These are phyloP conservation scores for Ascochyta clinopodiicola DNA, from an alignment of 2,329 filamentous ascomycete genomes.

Conservation along the genomic window DNA sequence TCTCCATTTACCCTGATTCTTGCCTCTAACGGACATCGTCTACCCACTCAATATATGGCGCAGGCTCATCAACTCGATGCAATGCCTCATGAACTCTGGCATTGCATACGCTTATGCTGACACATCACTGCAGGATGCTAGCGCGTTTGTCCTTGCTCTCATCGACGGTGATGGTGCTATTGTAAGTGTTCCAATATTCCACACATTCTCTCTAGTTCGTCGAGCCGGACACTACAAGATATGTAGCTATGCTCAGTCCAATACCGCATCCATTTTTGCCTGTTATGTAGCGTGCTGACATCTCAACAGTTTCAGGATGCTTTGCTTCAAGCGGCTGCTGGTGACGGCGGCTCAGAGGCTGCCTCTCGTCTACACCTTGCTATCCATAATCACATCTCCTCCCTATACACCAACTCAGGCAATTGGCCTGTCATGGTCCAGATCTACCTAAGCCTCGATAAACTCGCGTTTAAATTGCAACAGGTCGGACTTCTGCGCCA, in stretches of 20 bases:
- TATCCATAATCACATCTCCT: slow-evolving; percentile 52
- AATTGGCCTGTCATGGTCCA: slow-evolving; percentile 56
- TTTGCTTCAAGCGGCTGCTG: slow-evolving; percentile 48
- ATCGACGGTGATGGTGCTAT: slow-evolving; percentile 59
- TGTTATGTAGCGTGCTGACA: neutral
- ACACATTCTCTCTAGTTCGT: neutral
- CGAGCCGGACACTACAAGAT: neutral
- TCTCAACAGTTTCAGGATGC: slow-evolving; percentile 52
- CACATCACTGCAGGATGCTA: slow-evolving; percentile 34
- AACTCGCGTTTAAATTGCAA: slow-evolving; percentile 52
- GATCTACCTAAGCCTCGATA: slow-evolving; percentile 56
- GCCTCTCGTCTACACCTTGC: slow-evolving; percentile 52
- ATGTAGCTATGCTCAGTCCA: neutral
- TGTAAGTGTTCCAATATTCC: slow-evolving; percentile 34
- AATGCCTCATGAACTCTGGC: neutral
- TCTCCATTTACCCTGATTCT: neutral
- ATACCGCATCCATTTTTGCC: neutral
- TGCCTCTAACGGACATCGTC: neutral
- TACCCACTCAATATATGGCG: neutral
- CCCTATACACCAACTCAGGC: slow-evolving; percentile 49
- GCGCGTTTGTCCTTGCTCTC: slow-evolving; percentile 54
- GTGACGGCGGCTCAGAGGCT: slow-evolving; percentile 55
- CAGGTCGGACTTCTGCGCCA: slow-evolving; percentile 50
- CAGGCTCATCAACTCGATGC: neutral
- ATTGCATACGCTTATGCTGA: slow-evolving; percentile 1